A percentile compares a stretch with the other conserved stretches of the same genome.
Evolutionary conservation across 2,329 filamentous ascomycete genomes (phyloP).

Genomic region (Fusarium denticulatum): DNA sequence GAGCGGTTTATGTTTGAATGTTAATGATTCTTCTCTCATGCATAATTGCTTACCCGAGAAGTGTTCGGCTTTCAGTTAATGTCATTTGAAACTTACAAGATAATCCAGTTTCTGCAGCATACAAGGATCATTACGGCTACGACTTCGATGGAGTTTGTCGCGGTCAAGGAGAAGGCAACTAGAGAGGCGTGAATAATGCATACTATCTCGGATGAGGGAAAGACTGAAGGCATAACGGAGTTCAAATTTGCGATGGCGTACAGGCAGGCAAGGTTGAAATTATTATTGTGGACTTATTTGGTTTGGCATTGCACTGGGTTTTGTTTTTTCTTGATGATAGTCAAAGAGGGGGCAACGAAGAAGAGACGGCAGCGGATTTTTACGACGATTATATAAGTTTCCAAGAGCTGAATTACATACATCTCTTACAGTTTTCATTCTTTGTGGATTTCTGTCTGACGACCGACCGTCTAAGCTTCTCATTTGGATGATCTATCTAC

Average conservation of each 20-base stretch:
- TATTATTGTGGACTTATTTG: conserved; percentile 36
- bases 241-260: conserved; percentile 40
- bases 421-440: conserved; percentile 24
- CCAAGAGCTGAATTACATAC: conserved; percentile 36
- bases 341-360: conserved; percentile 13
- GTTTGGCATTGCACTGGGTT: conserved; percentile 33
- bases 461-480: neutral
- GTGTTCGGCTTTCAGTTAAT: conserved; percentile 20
- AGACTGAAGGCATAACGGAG: conserved; percentile 27
- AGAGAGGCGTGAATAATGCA: conserved; percentile 10
- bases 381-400: conserved; percentile 38
- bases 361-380: conserved; percentile 31
- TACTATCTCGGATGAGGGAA: conserved; percentile 14
- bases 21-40: conserved; percentile 33
- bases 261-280: conserved; percentile 25
- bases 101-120: conserved; percentile 16
- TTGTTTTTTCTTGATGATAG: conserved; percentile 22
- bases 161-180: conserved; percentile 10
- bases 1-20: conserved; percentile 40
- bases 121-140: conserved; percentile 22
- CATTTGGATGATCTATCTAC: neutral
- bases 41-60: conserved; percentile 22
- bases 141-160: conserved; percentile 27
- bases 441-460: neutral
- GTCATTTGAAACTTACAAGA: conserved; percentile 25